Evolutionary conservation across 2,329 filamentous ascomycete genomes (phyloP).

Genomic region (Ophiocordyceps australis): DNA sequence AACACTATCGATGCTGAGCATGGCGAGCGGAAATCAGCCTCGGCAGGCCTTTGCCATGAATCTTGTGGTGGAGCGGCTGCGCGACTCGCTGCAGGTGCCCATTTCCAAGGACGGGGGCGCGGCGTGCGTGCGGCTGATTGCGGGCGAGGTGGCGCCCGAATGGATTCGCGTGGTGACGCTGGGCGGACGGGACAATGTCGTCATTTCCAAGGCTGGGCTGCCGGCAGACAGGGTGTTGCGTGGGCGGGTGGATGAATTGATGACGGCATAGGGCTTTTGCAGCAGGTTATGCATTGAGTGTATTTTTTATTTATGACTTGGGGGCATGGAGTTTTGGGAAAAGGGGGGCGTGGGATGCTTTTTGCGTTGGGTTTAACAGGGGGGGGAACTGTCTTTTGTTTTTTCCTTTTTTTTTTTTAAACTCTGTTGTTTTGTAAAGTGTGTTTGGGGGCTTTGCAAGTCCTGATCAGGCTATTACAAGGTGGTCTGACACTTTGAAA

Average conservation of each 20-base stretch:
- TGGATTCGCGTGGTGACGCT: conserved; percentile 35
- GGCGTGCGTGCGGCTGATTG: conserved; percentile 30
- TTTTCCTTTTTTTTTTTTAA: no score
- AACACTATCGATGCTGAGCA: conserved; percentile 47
- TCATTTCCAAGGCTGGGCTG: conserved; percentile 27
- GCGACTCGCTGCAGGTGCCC: conserved; percentile 44
- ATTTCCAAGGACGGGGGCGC: conserved; percentile 33
- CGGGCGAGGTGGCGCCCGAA: conserved; percentile 33
- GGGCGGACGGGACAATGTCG: conserved; percentile 35
- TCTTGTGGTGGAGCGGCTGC: conserved; percentile 43
- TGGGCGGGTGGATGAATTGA: conserved; percentile 16
- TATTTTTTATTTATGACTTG: no score
- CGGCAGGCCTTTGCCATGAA: conserved; percentile 49
- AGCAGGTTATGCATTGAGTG: no score
- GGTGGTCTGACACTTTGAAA: no score
- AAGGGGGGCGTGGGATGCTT: no score
- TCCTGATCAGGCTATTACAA: no score
- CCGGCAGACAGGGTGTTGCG: conserved; percentile 17
- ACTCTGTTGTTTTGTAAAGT: no score
- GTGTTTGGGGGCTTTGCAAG: no score
- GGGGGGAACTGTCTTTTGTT: no score
- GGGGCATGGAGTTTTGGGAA: no score
- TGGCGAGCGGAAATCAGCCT: conserved; percentile 28
- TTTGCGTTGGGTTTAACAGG: no score
- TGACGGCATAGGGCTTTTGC: conserved; percentile 6